Percentiles rank a stretch among this genome's conserved stretches.
These are phyloP conservation scores for Metschnikowia lachancei DNA, from an alignment of 805 yeast genomes.

Conservation along the genomic window DNA sequence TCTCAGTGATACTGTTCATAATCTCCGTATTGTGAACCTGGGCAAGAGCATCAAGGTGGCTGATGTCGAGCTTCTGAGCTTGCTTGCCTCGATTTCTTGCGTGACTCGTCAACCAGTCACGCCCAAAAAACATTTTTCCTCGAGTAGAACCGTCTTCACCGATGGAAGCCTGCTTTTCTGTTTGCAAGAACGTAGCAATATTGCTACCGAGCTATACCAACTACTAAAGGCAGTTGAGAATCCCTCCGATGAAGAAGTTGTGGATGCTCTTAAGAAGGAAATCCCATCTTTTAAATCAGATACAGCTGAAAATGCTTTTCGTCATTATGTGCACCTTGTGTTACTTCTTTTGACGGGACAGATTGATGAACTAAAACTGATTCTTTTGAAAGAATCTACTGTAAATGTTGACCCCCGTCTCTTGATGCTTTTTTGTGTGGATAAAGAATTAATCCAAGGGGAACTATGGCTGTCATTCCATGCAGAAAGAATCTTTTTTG, in stretches of 20 bases:
- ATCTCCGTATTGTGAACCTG: not conserved
- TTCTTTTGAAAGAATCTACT: not conserved
- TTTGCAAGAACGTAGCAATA: slow-evolving; percentile 4
- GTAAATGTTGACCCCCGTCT: slow-evolving; percentile 13
- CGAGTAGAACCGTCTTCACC: slow-evolving; percentile 7
- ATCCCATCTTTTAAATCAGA: not conserved
- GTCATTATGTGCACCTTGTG: not conserved
- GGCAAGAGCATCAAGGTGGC: slow-evolving; percentile 4
- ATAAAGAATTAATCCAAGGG: not conserved
- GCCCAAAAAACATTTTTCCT: slow-evolving; percentile 6
- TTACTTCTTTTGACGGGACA: slow-evolving; percentile 10
- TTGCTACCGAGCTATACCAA: not conserved
- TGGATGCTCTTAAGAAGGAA: not conserved
- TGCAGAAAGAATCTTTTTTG: slow-evolving; percentile 3
- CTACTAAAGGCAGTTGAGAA: not conserved
- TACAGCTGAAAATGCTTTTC: not conserved
- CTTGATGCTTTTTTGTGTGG: slow-evolving; percentile 7
- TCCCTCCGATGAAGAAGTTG: not conserved
- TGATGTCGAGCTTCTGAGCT: slow-evolving; percentile 13
- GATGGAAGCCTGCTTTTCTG: slow-evolving; percentile 5
- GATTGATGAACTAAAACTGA: not conserved
- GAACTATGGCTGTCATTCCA: slow-evolving; percentile 9
- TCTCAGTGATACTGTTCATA: not conserved
- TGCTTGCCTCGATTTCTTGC: slow-evolving; percentile 4
- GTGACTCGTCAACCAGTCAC: not conserved